Conservation (phyloP, 2,329 filamentous ascomycete genomes). For the Cytospora paraplurivora region DNA sequence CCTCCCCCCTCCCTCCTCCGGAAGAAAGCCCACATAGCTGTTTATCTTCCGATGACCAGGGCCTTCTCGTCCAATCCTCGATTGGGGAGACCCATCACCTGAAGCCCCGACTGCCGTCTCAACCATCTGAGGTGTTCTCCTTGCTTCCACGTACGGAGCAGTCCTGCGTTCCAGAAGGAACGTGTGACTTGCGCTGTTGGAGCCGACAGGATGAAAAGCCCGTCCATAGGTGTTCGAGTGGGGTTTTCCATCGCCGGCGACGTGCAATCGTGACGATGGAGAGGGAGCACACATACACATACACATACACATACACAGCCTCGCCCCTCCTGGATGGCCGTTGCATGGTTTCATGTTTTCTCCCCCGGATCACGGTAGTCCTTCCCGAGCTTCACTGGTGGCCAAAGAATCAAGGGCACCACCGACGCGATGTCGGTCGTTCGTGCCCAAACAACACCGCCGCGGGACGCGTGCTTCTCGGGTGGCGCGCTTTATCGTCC, state of each 20-base stretch:
- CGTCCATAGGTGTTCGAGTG: not conserved
- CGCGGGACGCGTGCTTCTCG: too few relatives aligned
- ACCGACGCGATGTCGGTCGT: too few relatives aligned
- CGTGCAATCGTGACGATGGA: not conserved
- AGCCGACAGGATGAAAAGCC: not conserved
- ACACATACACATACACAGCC: not conserved
- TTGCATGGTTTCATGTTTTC: not conserved
- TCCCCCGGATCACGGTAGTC: not conserved
- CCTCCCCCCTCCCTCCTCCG: not conserved
- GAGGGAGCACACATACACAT: not conserved
- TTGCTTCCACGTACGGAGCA: not conserved
- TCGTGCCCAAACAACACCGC: too few relatives aligned
- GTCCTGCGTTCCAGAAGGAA: not conserved
- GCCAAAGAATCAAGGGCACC: too few relatives aligned
- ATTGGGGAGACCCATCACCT: slow-evolving; percentile 6
- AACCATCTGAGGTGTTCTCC: not conserved
- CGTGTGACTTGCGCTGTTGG: not conserved
- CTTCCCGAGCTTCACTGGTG: not conserved
- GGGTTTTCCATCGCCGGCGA: not conserved
- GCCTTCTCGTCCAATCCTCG: slow-evolving; percentile 20
- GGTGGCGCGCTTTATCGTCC: too few relatives aligned
- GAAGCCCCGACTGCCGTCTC: slow-evolving; percentile 14
- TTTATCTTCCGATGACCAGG: slow-evolving; percentile 1
- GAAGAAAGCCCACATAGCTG: not conserved
- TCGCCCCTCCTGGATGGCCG: not conserved